phyloP scores from a whole-genome alignment of 139 green algal species.

The Chlamydomonas sp. region DNA sequence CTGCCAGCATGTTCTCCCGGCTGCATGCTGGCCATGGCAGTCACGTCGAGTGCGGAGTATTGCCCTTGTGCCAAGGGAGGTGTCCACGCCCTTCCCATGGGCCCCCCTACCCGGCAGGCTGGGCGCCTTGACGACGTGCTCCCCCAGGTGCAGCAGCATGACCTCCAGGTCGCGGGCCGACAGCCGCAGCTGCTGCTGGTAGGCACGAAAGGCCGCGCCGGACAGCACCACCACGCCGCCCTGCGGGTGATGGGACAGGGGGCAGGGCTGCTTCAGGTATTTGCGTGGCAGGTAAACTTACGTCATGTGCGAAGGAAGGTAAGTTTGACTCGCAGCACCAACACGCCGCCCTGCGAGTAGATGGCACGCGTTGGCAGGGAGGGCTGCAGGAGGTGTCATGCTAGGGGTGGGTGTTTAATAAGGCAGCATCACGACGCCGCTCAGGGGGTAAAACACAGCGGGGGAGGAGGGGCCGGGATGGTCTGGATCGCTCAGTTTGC shows the following conservation, averaged over 20 bases:
- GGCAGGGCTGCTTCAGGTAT: no score
- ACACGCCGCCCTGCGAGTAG: not conserved
- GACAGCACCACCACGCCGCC: constrained; percentile 14
- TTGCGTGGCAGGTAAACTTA: no score
- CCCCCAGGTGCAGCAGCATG: not conserved
- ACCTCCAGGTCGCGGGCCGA: not conserved
- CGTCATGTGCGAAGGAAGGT: no score
- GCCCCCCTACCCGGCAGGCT: not conserved
- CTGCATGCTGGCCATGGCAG: no score
- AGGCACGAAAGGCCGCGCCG: not conserved
- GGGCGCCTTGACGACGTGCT: not conserved
- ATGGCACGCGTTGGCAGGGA: no score
- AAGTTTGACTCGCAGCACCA: not conserved
- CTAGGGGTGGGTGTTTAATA: not conserved
- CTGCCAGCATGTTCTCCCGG: no score
- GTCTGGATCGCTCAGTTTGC: no score
- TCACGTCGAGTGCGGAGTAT: not conserved
- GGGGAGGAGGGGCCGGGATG: no score
- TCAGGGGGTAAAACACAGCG: no score
- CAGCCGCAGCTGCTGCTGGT: not conserved
- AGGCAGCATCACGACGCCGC: not conserved
- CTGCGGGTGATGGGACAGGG: not conserved
- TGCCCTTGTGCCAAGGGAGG: not conserved
- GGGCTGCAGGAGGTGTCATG: not conserved
- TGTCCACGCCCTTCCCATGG: not conserved